These are phyloP conservation scores for Boletus tomentosulus DNA, from an alignment of 768 basidiomycete species.

Conservation along the genomic window DNA sequence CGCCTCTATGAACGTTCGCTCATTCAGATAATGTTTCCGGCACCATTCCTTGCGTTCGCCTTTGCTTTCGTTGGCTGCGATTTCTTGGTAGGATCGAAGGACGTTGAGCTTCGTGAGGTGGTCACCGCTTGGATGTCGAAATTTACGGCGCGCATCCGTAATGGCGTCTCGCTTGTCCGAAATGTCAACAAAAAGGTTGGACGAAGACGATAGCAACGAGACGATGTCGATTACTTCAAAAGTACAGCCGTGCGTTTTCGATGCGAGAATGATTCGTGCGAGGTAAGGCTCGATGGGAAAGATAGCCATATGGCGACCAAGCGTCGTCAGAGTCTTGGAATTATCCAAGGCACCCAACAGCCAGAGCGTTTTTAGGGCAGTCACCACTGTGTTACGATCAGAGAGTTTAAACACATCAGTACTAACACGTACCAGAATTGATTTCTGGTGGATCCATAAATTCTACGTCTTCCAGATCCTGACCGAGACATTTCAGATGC, in stretches of 20 bases:
- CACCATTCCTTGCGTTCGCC: slow-evolving; percentile 71
- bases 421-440: slow-evolving; percentile 58
- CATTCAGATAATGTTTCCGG: slow-evolving; percentile 75
- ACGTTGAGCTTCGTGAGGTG: slow-evolving; percentile 88
- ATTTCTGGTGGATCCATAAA: slow-evolving; percentile 85
- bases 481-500: slow-evolving; percentile 80
- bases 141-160: slow-evolving; percentile 67
- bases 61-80: slow-evolving; percentile 47
- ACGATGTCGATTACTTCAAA: slow-evolving; percentile 80
- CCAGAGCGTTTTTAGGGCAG: slow-evolving; percentile 69
- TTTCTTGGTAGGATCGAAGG: slow-evolving; percentile 75
- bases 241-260: slow-evolving; percentile 68
- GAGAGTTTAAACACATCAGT: neutral
- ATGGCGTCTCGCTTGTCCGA: slow-evolving; percentile 72
- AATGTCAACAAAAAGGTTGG: slow-evolving; percentile 76
- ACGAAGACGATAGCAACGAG: slow-evolving; percentile 76
- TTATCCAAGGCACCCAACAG: slow-evolving; percentile 76
- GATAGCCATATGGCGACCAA: slow-evolving; percentile 82
- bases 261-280: slow-evolving; percentile 76
- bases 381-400: slow-evolving; percentile 44
- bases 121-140: slow-evolving; percentile 82
- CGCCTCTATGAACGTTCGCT: slow-evolving; percentile 75
- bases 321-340: slow-evolving; percentile 57
- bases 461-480: slow-evolving; percentile 75
- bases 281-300: slow-evolving; percentile 90